phyloP scores from a whole-genome alignment of 164 flowering plant genomes.

The Chimonanthus salicifolius region DNA sequence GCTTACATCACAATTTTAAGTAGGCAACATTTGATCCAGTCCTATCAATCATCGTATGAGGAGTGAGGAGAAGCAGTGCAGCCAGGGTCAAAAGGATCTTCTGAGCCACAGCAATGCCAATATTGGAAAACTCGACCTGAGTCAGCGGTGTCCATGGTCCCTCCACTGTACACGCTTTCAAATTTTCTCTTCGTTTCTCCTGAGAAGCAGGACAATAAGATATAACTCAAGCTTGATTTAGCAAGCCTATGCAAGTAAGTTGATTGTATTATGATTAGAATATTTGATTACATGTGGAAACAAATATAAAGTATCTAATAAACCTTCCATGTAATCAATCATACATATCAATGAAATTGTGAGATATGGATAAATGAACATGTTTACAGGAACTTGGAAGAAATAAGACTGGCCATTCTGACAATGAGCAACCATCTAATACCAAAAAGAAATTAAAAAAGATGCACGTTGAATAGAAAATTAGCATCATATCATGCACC shows the following conservation, averaged over 20 bases:
- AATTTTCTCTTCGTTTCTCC: constrained; percentile 97
- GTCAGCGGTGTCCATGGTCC: constrained; percentile 79
- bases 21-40: not conserved
- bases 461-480: too few species aligned
- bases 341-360: too few species aligned
- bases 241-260: not conserved
- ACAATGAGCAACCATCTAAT: too few species aligned
- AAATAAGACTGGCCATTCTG: too few species aligned
- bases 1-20: not conserved
- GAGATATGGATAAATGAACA: too few species aligned
- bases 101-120: constrained; percentile 99
- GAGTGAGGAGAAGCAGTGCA: constrained; percentile 88
- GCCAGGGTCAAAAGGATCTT: constrained; percentile 89
- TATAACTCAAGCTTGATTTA: not conserved
- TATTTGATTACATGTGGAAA: not conserved
- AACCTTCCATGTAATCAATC: too few species aligned
- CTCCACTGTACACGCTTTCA: constrained; percentile 83
- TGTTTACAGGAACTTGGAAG: too few species aligned
- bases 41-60: constrained; percentile 72
- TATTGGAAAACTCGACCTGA: constrained; percentile 75
- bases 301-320: too few species aligned
- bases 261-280: not conserved
- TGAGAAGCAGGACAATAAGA: constrained; percentile 11
- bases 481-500: too few species aligned
- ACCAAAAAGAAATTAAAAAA: too few species aligned